Evolutionary conservation across 495 filamentous ascomycete genomes (phyloP), one percentile per base, ranked within the genome.

Genomic region (Lasiosphaeris hirsuta): DNA sequence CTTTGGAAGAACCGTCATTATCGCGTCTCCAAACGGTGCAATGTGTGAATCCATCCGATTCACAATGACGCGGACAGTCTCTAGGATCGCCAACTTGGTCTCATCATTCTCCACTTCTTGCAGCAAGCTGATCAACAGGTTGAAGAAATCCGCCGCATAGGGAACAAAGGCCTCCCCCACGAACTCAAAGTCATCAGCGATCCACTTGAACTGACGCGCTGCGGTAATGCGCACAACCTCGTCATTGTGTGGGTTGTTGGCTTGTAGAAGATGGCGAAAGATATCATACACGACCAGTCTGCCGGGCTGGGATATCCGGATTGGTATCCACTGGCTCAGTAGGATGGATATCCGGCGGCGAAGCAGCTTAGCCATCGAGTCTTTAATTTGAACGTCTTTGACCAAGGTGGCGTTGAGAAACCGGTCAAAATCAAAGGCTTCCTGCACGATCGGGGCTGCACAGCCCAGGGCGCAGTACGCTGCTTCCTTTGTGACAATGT

Each of bases 381-480:
- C 84, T 56, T 84, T 74, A 37, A 88, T 83, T 68, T 93, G 90
- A 0, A 90, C 85, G 68, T 98, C 94, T 3, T 83, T 77, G 4
- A 89, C 83, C 38, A 97, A 74, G 1, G 87, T 91, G 1, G 80
- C 78, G 35, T 82, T 80, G 15, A 98, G 71, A 65, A 97, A 90
- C 3, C 72, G 64, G 63, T 92, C 88, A 74, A 97, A 96, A 67
- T 97, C 87, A 50, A 97, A 77, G 13, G 65, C 64, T 7, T 81
- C 67, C 42, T 84, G 76, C 19, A 96, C 70, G n/a, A 89, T 80
- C 5, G 89, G 78, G 0, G 92, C 89, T 0, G 94, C 86, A 38
- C 96, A 78, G 7, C 94, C 94, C 63, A 98, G 84, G 9, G 94
- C 91, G 41, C 89, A 92, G 63, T 98, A 98, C 3, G 96, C 82